Conservation (phyloP, 306 rosid genomes). For the Cucumis cinereus region DNA sequence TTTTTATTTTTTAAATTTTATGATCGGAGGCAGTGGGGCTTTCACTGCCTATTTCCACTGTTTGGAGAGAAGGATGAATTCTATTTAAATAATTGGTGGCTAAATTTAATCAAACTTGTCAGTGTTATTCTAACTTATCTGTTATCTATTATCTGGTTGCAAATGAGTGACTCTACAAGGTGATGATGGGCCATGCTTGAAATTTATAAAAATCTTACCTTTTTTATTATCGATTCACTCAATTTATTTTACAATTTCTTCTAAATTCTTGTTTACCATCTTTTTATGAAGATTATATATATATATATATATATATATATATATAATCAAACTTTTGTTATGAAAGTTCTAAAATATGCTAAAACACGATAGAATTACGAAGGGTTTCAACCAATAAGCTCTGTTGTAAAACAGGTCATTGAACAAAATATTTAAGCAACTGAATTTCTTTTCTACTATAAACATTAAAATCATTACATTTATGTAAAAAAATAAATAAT, state of each 20-base stretch:
- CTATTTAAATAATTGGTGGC: background rate
- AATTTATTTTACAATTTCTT: background rate
- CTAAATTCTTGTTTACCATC: background rate
- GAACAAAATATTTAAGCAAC: too few relatives aligned
- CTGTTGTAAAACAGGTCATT: too few relatives aligned
- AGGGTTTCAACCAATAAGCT: too few relatives aligned
- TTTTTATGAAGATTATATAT: background rate
- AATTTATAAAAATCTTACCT: background rate
- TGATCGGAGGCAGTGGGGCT: background rate
- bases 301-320: background rate
- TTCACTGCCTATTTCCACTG: background rate
- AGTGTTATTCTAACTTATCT: background rate
- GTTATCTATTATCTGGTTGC: background rate
- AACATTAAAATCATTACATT: too few relatives aligned
- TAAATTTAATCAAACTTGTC: background rate
- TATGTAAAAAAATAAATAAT: too few relatives aligned
- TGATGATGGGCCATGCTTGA: background rate
- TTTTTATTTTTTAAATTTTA: too few relatives aligned
- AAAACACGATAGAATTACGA: too few relatives aligned
- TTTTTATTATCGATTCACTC: background rate
- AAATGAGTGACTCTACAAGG: background rate
- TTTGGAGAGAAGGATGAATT: background rate
- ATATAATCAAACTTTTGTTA: background rate
- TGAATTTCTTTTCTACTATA: too few relatives aligned
- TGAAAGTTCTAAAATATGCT: too few relatives aligned